Base-by-base conservation (phyloP, 805 yeast species). In the Metschnikowia dekortorum region DNA sequence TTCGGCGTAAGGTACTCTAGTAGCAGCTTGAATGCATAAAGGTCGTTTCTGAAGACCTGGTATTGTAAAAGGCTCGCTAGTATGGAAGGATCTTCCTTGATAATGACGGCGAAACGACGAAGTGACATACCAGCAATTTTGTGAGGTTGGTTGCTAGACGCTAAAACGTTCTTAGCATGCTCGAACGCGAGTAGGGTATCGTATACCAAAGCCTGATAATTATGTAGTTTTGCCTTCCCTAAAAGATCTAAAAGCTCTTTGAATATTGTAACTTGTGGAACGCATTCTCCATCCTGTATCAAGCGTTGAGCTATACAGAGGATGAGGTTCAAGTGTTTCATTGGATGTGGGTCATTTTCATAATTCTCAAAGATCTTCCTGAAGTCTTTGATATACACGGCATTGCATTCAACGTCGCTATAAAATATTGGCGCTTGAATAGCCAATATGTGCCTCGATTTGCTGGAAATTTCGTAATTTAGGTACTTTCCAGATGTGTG, bases 391-490 rank as follows among this genome's bases (percentile, higher is more conserved):
- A 65, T 33, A 39, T 61, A 64, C 41, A 68, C 69, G 1, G 55
- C 43, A 40, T 61, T 59, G 42, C 57, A 53, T 10, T 56, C 46
- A 1, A 36, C 28, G 6, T 53, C 54, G n/a, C 53, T 50, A 18
- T 32, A 22, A 39, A 62, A 64, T 9, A 32, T 40, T 1, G 61
- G 53, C n/a, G 54, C 52, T 22, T 46, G 53, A 4, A 39, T 26
- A 11, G 52, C 55, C 39, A 56, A 63, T 2, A 66, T 52, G 35
- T 51, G 52, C n/a, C 53, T 55, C 6, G 56, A 46, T 1, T 63
- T 58, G 42, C 71, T 75, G 1, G 69, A 58, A 34, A 63, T 58
- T 6, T 63, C 66, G 49, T 69, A 68, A 48, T 66, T 70, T 35
- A 69, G 60, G 53, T 61, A 64, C 31, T 68, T 65, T 0, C 68